A percentile compares a stretch with the other conserved stretches of the same genome.
Evolutionary conservation across 306 rosid species (phyloP).

Genomic region (Cicer judaicum): DNA sequence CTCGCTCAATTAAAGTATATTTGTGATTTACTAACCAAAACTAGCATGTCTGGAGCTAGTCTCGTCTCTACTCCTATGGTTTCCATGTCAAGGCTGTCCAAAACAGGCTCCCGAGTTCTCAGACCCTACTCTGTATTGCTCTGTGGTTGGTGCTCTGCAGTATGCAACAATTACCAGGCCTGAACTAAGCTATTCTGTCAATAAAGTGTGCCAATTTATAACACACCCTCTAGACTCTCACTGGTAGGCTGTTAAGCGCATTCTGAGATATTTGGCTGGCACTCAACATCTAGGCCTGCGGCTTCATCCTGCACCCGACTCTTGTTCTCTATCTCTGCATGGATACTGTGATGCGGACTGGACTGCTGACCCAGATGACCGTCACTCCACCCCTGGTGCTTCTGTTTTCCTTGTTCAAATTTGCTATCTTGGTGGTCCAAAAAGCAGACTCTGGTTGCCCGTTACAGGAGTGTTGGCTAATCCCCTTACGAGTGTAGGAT

Average conservation of each 20-base stretch:
- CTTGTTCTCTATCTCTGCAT: not conserved
- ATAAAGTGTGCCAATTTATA: not conserved
- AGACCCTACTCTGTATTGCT: not conserved
- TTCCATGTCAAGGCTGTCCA: not conserved
- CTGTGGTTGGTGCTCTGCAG: not conserved
- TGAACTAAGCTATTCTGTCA: not conserved
- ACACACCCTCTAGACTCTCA: not conserved
- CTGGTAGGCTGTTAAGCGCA: not conserved
- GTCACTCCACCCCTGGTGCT: not conserved
- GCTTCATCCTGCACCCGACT: not conserved
- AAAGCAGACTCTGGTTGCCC: not conserved
- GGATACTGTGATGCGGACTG: not conserved
- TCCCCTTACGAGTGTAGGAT: too few species aligned
- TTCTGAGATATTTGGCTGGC: not conserved
- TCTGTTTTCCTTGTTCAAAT: not conserved
- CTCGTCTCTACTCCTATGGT: not conserved
- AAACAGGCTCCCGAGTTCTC: not conserved
- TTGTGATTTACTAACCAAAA: not conserved
- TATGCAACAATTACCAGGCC: not conserved
- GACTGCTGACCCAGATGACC: not conserved
- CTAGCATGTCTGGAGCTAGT: not conserved
- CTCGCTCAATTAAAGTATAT: not conserved
- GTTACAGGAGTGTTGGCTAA: not conserved
- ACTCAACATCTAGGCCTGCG: not conserved
- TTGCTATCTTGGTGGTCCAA: not conserved